A percentile compares a stretch with the other conserved stretches of the same genome.
Evolutionary conservation across 352 stramenopile species (phyloP).

Genomic region (Blastocystis sp.): DNA sequence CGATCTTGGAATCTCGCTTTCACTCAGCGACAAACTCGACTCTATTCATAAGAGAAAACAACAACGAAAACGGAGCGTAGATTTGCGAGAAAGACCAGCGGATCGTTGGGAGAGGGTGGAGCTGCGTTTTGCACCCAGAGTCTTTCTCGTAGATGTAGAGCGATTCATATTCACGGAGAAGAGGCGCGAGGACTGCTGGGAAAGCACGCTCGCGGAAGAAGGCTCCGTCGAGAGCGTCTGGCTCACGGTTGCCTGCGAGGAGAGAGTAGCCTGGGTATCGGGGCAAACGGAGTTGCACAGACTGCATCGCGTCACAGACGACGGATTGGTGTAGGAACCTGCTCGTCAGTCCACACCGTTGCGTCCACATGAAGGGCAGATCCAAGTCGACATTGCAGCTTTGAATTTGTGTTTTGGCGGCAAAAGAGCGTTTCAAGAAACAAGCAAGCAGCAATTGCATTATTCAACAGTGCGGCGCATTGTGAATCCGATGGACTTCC

Average conservation of each 20-base stretch:
- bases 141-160: background rate
- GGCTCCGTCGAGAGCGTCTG: background rate
- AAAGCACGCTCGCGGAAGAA: background rate
- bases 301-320: slow-evolving; percentile 43
- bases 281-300: slow-evolving; percentile 11
- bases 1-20: background rate
- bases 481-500: slow-evolving; percentile 12
- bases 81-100: background rate
- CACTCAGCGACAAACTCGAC: background rate
- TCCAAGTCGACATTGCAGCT: background rate
- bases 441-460: background rate
- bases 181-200: slow-evolving; percentile 29
- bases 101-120: slow-evolving; percentile 9
- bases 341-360: background rate
- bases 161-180: slow-evolving; percentile 33
- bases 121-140: slow-evolving; percentile 3
- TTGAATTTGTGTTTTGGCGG: background rate
- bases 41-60: background rate
- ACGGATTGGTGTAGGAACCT: slow-evolving; percentile 51
- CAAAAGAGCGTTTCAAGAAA: background rate
- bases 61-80: background rate
- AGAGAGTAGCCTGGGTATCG: background rate
- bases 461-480: slow-evolving; percentile 1
- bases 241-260: slow-evolving; percentile 8
- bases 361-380: slow-evolving; percentile 8